These are phyloP conservation scores for Leptodermis oblonga DNA, from an alignment of 257 asterid genomes.

Conservation along the genomic window DNA sequence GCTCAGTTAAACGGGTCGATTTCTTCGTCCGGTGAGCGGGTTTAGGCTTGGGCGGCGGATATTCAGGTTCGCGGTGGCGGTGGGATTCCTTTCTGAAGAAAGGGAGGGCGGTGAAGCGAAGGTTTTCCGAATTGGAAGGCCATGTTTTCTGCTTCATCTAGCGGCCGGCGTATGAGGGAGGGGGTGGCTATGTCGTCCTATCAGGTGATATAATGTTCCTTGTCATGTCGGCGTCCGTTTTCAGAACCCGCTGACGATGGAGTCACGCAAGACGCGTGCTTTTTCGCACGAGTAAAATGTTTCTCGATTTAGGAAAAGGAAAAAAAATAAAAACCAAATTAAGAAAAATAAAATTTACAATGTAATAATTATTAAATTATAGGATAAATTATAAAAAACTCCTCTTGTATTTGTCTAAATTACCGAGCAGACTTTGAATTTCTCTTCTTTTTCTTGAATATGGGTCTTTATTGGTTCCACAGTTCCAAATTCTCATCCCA, in stretches of 20 bases:
- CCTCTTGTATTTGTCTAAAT: no score
- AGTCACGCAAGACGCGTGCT: neutral
- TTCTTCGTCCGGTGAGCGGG: constrained; percentile 11
- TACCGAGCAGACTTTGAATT: no score
- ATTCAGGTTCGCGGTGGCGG: constrained; percentile 15
- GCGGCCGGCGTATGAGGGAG: neutral
- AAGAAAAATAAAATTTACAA: no score
- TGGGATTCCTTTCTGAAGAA: constrained; percentile 25
- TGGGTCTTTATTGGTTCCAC: no score
- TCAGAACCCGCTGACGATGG: neutral
- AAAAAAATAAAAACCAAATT: no score
- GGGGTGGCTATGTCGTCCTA: neutral
- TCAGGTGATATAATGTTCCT: neutral
- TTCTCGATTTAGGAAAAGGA: no score
- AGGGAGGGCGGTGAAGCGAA: constrained; percentile 35
- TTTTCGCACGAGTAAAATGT: neutral
- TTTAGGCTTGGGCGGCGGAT: constrained; percentile 17
- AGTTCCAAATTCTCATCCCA: no score
- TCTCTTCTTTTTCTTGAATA: no score
- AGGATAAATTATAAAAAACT: no score
- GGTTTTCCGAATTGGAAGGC: constrained; percentile 37
- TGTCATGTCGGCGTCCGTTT: neutral
- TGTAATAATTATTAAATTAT: no score
- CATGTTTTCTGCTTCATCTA: constrained; percentile 41
- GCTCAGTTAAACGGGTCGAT: neutral